These are phyloP conservation scores for Vitis rotundifolia DNA, from an alignment of 164 flowering plant genomes.

Conservation along the genomic window DNA sequence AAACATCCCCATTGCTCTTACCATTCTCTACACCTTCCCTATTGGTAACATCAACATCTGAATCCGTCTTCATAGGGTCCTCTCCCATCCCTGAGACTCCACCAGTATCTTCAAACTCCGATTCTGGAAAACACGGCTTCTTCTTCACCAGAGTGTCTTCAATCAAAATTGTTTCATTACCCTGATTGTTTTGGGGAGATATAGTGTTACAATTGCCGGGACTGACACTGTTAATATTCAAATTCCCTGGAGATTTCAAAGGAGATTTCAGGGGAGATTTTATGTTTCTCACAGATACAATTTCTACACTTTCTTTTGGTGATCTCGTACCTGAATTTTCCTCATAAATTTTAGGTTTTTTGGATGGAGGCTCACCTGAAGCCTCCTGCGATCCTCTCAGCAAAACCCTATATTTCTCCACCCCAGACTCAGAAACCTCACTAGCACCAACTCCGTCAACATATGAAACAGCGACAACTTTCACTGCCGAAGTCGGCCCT, in stretches of 20 bases:
- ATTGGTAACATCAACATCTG: background rate
- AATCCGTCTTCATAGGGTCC: background rate
- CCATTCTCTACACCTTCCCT: background rate
- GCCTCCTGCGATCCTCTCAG: background rate
- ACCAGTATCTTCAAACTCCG: too few species aligned
- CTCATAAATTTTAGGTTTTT: background rate
- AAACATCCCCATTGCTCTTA: background rate
- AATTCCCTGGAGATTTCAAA: background rate
- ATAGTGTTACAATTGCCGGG: too few species aligned
- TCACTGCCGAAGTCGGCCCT: background rate
- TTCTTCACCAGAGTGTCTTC: too few species aligned
- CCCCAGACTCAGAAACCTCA: background rate
- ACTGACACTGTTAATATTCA: too few species aligned
- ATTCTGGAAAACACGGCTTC: too few species aligned
- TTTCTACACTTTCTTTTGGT: background rate
- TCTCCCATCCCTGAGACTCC: background rate
- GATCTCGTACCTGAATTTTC: conserved; percentile 2
- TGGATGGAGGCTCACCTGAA: background rate
- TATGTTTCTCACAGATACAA: background rate
- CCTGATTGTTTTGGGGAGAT: too few species aligned
- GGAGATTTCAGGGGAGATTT: background rate
- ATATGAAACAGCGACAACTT: background rate
- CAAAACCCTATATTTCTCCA: background rate
- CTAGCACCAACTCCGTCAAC: background rate
- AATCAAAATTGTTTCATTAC: too few species aligned